Percentiles rank a stretch among this genome's conserved stretches.
Evolutionary conservation across 768 basidiomycete genomes (phyloP).

Genomic region (Calocera cornea): DNA sequence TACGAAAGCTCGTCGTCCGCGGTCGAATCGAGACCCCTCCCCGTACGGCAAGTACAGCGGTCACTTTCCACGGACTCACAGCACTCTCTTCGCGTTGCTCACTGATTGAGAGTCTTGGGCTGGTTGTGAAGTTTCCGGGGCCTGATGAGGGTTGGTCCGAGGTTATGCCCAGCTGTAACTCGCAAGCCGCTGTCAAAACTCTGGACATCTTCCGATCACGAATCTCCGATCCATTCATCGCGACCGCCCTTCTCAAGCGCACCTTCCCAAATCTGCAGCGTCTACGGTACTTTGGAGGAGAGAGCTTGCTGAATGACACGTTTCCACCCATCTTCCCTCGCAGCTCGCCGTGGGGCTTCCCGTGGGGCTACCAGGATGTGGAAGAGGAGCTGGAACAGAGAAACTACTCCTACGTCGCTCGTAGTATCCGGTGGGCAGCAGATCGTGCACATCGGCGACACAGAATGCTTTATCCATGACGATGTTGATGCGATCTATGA

Average conservation of each 20-base stretch:
- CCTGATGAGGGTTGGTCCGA: not conserved
- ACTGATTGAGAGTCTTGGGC: not conserved
- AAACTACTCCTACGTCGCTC: no score
- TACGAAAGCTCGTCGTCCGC: not conserved
- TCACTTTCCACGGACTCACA: not conserved
- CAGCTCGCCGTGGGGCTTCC: no score
- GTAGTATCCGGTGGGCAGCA: no score
- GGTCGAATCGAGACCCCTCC: not conserved
- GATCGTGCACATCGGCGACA: no score
- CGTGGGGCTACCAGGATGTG: no score
- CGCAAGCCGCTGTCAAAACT: not conserved
- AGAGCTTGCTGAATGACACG: not conserved
- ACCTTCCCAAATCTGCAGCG: not conserved
- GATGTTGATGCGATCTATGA: no score
- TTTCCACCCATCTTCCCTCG: not conserved
- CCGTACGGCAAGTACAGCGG: not conserved
- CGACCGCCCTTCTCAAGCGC: not conserved
- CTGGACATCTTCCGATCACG: not conserved
- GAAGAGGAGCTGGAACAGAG: no score
- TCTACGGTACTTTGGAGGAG: not conserved
- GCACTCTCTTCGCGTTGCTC: not conserved
- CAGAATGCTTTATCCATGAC: no score
- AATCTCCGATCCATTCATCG: not conserved
- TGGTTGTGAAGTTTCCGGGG: no score
- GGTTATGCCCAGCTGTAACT: not conserved